Percentiles rank a stretch among this genome's conserved stretches.
phyloP scores from a whole-genome alignment of 176 grass and related monocot species.

The Carex littledalei region DNA sequence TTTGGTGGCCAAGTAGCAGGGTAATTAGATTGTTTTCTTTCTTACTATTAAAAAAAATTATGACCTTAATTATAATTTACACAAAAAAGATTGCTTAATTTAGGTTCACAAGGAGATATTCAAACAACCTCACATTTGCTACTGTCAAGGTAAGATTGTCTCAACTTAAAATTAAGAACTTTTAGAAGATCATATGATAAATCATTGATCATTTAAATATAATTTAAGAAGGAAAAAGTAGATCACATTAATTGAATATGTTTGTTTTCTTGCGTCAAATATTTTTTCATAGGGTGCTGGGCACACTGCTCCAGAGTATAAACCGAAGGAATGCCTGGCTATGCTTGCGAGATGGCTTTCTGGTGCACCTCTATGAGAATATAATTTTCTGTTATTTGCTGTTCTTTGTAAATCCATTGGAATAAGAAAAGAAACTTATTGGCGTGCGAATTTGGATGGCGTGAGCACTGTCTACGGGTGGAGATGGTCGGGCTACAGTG shows the following conservation, averaged over 20 bases:
- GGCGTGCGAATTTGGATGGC: too few species aligned
- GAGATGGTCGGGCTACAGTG: too few species aligned
- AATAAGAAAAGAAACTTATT: too few species aligned
- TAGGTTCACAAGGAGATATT: conserved; percentile 58
- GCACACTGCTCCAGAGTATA: neutral
- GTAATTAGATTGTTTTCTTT: conserved; percentile 23
- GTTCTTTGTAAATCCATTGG: too few species aligned
- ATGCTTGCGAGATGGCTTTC: neutral
- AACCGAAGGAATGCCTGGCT: neutral
- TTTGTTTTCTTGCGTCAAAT: too few species aligned
- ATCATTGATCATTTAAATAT: neutral
- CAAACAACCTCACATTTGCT: conserved; percentile 70
- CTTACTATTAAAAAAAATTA: neutral
- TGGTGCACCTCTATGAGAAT: conserved; percentile 1
- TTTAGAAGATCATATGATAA: neutral
- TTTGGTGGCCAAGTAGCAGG: conserved; percentile 51
- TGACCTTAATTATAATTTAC: neutral
- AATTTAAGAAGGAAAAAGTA: neutral
- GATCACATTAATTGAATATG: neutral
- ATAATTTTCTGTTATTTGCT: neutral
- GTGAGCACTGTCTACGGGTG: too few species aligned
- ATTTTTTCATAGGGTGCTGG: conserved; percentile 4
- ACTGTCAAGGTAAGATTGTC: conserved; percentile 56
- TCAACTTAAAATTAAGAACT: neutral
- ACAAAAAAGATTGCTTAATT: neutral